These are phyloP conservation scores for Singerocomus inundabilis DNA, from an alignment of 1,284 basidiomycete genomes.

Conservation along the genomic window DNA sequence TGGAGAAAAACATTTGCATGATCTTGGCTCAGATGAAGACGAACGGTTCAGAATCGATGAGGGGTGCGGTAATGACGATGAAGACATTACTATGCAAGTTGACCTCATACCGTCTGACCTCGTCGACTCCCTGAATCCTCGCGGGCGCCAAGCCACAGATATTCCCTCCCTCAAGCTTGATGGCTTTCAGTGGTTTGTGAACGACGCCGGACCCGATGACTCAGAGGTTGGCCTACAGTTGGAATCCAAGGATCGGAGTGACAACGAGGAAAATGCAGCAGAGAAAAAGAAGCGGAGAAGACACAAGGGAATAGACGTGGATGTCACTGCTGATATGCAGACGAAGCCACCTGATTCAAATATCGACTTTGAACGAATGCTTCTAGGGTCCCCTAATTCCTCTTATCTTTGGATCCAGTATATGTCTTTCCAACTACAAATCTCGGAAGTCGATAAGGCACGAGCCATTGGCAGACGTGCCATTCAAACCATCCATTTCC, in stretches of 20 bases:
- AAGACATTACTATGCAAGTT: conserved; percentile 41
- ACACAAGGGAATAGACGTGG: conserved; percentile 72
- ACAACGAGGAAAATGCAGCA: conserved; percentile 43
- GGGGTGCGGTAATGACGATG: conserved; percentile 34
- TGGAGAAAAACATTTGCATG: conserved; percentile 17
- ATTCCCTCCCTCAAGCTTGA: conserved; percentile 48
- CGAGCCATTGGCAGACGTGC: conserved; percentile 85
- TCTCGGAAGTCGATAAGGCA: conserved; percentile 95
- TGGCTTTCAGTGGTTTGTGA: conserved; percentile 72
- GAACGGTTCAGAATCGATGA: conserved; percentile 20
- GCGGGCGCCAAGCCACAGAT: conserved; percentile 16
- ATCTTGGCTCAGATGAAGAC: conserved; percentile 26
- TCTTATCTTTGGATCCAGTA: conserved; percentile 99
- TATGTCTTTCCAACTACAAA: conserved; percentile 97
- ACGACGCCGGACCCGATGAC: conserved; percentile 32
- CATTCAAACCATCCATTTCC: conserved; percentile 86
- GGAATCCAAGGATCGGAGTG: conserved; percentile 48
- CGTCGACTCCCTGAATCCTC: conserved; percentile 17
- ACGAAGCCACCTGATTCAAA: conserved; percentile 85
- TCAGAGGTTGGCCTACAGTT: conserved; percentile 28
- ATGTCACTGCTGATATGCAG: conserved; percentile 85
- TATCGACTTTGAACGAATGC: conserved; percentile 90
- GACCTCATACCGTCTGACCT: conserved; percentile 36
- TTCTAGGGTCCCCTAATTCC: conserved; percentile 95
- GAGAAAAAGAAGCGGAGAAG: conserved; percentile 65